phyloP scores from a whole-genome alignment of 108 stramenopile genomes.

The Mediolabrus comicus region DNA sequence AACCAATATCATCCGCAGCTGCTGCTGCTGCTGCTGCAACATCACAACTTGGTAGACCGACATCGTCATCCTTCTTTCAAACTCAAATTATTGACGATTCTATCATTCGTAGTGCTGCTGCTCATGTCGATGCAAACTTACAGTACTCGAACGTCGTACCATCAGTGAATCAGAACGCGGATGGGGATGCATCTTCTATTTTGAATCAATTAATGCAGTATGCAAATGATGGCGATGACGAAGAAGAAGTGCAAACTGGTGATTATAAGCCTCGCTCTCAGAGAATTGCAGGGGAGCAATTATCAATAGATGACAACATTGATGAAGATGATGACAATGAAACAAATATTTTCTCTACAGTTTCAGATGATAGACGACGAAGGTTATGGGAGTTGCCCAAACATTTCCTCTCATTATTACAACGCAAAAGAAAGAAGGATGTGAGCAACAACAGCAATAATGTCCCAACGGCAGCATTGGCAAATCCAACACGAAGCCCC shows the following conservation, averaged over 20 bases:
- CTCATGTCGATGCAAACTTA: neutral
- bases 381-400: neutral
- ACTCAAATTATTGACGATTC: conserved; percentile 1
- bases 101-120: neutral
- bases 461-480: neutral
- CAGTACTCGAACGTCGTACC: neutral
- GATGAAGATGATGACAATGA: neutral
- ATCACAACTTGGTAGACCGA: neutral
- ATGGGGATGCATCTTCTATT: neutral
- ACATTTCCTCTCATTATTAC: neutral
- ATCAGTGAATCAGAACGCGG: neutral
- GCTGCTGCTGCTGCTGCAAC: too few species aligned
- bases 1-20: too few species aligned
- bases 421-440: neutral
- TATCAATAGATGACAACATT: neutral
- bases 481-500: conserved; percentile 2
- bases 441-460: neutral
- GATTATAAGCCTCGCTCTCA: neutral
- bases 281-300: neutral
- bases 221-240: neutral
- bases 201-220: neutral
- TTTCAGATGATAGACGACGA: neutral
- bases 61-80: conserved; percentile 1
- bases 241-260: too few species aligned
- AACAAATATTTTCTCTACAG: neutral